Base-by-base conservation (phyloP, 75 land plant genomes). In the Azolla pinnata region DNA sequence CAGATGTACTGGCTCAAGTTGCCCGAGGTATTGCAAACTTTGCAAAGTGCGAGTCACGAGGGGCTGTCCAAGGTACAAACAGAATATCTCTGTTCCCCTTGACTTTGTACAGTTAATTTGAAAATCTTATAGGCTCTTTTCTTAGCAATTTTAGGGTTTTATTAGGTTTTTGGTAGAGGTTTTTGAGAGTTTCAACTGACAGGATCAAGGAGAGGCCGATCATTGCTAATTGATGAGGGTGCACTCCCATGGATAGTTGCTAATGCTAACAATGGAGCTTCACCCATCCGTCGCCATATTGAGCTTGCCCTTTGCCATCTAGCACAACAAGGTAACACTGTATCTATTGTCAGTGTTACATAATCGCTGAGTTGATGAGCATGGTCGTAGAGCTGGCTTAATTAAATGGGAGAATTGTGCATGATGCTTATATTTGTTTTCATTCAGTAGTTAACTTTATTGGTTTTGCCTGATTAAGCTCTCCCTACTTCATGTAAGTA, bases 231-330 rank as follows among this genome's bases (percentile, higher is more conserved):
- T 31, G 88, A 87, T 32, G 91, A 87, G 34, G 88, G 87, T 20
- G 79, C 84, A 19, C 82, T 87, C 40, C 84, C 91, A 26, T 87
- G 91, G 91, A 81, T 87, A 31, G 88, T 87, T 27, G 78, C 78
- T 38, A 87, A 87, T 76, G 84, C 91, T 29, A 87, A 81, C 44
- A 81, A 76, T 62, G 91, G 81, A 54, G 87, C 80, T 26, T 72
- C 88, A 25, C 80, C 84, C 28, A 84, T 87, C 27, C 68, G 80
- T 56, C 82, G 91, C 7, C 91, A 87, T 50, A 81, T 87, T 51
- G 91, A 87, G 68, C 81, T 87, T 56, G 91, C 91, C 7, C 84
- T 87, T 29, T 87, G 91, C 55, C 91, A 87, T 50, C 64, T 87
- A 60, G 88, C 88, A 29, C 91, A 87, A 53, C 88, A 84, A 65